phyloP scores from a whole-genome alignment of 805 yeast species.

The Limtongozyma cylindracea region DNA sequence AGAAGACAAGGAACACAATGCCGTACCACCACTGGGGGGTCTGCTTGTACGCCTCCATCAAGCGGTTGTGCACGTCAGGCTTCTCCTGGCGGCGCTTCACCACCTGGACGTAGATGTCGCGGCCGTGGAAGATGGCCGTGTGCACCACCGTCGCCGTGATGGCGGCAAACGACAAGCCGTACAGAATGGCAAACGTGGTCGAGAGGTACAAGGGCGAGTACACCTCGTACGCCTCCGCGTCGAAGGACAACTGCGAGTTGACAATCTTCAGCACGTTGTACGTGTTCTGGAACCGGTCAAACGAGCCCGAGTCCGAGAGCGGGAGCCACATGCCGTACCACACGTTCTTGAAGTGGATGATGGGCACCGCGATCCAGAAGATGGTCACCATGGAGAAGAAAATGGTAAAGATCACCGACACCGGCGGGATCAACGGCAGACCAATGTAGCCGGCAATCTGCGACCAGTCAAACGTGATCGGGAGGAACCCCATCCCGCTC shows the following conservation, averaged over 20 bases:
- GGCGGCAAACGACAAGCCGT: slow-evolving; percentile 33
- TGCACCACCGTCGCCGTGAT: slow-evolving; percentile 35
- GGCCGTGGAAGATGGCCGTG: slow-evolving; percentile 28
- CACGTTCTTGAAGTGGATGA: slow-evolving; percentile 23
- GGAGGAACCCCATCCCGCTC: slow-evolving; percentile 38
- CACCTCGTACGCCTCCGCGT: slow-evolving; percentile 17
- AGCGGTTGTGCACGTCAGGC: slow-evolving; percentile 21
- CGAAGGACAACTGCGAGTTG: slow-evolving; percentile 13
- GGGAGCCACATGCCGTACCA: slow-evolving; percentile 41
- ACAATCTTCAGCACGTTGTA: slow-evolving; percentile 27
- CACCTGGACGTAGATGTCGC: slow-evolving; percentile 15
- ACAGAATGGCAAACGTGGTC: slow-evolving; percentile 29
- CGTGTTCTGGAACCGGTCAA: slow-evolving; percentile 20
- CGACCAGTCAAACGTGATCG: slow-evolving; percentile 48
- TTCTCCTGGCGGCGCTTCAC: slow-evolving; percentile 6
- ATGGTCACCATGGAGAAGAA: slow-evolving; percentile 8
- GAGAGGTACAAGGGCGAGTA: slow-evolving; percentile 45
- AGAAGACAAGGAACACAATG: slow-evolving; percentile 6
- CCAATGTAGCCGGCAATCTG: slow-evolving; percentile 29
- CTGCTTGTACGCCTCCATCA: slow-evolving; percentile 20
- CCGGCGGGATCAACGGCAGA: slow-evolving; percentile 42
- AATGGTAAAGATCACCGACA: slow-evolving; percentile 19
- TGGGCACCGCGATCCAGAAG: slow-evolving; percentile 27
- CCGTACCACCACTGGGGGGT: slow-evolving; percentile 19
- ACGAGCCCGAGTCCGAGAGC: slow-evolving; percentile 20